Conservation (phyloP, 352 stramenopile species). For the Globisporangium emineosum region DNA sequence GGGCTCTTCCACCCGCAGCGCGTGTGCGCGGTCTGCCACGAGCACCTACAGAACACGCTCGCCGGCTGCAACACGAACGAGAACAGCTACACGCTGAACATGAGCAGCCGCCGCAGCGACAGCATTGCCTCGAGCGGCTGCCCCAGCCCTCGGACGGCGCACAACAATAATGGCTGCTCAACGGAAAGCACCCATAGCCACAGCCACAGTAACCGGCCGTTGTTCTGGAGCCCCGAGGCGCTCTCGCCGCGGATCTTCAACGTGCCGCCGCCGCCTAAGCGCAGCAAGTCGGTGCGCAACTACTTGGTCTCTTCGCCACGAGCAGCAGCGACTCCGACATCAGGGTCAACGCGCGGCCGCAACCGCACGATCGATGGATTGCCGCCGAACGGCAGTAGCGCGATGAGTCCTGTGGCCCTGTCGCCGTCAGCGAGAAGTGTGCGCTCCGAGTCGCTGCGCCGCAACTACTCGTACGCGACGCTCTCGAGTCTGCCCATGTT, state of each 20-base stretch:
- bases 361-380: background rate
- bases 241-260: slow-evolving; percentile 14
- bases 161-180: background rate
- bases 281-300: slow-evolving; percentile 16
- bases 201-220: background rate
- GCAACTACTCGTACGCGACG: slow-evolving; percentile 13
- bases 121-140: slow-evolving; percentile 11
- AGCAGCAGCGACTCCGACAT: background rate
- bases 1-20: slow-evolving; percentile 55
- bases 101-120: background rate
- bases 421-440: slow-evolving; percentile 6
- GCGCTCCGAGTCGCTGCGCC: slow-evolving; percentile 9
- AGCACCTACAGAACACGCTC: slow-evolving; percentile 37
- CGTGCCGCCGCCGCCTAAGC: slow-evolving; percentile 3
- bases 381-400: background rate
- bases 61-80: slow-evolving; percentile 18
- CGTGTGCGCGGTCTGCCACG: slow-evolving; percentile 65
- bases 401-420: slow-evolving; percentile 1
- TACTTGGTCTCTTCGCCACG: slow-evolving; percentile 15
- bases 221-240: slow-evolving; percentile 14
- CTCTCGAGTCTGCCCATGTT: slow-evolving; percentile 10
- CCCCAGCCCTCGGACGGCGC: background rate
- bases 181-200: slow-evolving; percentile 1
- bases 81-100: background rate
- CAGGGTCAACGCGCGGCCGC: background rate